Evolutionary conservation across 2,329 filamentous ascomycete species (phyloP).

Genomic region (Colletotrichum godetiae): DNA sequence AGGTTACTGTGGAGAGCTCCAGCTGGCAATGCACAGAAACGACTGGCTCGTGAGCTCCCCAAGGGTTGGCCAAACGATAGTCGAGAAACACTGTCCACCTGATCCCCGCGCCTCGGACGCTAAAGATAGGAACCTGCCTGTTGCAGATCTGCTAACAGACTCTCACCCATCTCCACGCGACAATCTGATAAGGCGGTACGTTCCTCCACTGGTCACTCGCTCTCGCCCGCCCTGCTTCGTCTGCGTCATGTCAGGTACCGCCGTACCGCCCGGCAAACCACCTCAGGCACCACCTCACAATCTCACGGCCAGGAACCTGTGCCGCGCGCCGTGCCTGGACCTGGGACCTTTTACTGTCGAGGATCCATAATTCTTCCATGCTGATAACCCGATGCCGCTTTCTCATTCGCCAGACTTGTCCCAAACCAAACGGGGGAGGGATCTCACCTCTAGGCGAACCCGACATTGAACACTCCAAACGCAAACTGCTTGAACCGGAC

Average conservation of each 20-base stretch:
- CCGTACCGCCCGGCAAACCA: neutral
- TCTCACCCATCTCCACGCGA: too few species aligned
- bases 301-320: neutral
- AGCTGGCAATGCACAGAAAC: slow-evolving; percentile 20
- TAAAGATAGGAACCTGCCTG: slow-evolving; percentile 31
- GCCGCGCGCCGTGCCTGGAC: neutral
- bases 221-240: slow-evolving; percentile 4
- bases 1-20: slow-evolving; percentile 34
- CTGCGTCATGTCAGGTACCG: slow-evolving; percentile 33
- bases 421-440: neutral
- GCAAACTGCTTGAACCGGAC: neutral
- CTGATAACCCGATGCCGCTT: slow-evolving; percentile 18
- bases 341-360: slow-evolving; percentile 1
- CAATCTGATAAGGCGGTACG: slow-evolving; percentile 9
- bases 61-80: slow-evolving; percentile 27
- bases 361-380: neutral
- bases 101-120: slow-evolving; percentile 21
- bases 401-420: slow-evolving; percentile 4
- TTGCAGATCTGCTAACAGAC: slow-evolving; percentile 24
- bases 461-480: neutral
- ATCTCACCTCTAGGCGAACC: neutral
- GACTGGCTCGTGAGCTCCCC: slow-evolving; percentile 7
- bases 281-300: slow-evolving; percentile 8
- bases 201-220: neutral
- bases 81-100: slow-evolving; percentile 20